Evolutionary conservation across 371 early-diverging fungal species (phyloP), one percentile per base, ranked within the genome.

Genomic region (Mycotypha africana): DNA sequence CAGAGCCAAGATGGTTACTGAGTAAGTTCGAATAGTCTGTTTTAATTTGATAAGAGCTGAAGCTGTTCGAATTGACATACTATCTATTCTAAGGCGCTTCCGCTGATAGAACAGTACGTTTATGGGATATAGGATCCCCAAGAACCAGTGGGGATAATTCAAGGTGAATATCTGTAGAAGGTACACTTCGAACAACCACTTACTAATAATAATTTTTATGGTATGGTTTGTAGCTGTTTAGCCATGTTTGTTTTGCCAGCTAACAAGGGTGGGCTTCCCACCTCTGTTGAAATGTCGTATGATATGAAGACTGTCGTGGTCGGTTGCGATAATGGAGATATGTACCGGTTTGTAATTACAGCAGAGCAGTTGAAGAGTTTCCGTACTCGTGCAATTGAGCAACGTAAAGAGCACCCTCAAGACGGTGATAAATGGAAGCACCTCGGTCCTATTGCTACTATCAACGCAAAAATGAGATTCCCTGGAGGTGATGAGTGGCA

Each of bases 51-150:
- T n/a, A n/a, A n/a, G n/a, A n/a, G n/a, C n/a, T n/a, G n/a, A n/a
- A n/a, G n/a, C n/a, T n/a, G n/a, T n/a, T n/a, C n/a, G n/a, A n/a
- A n/a, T n/a, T n/a, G n/a, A n/a, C n/a, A n/a, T n/a, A 14, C 3
- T 19, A 19, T 3, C 0, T 2, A 20, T 24, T 24, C 23, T 16
- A 24, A 78, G 79, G 74, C 49, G 72, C 71, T 0, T 79, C 79
- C 3, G 56, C 55, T 2, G 81, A 81, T 46, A 64, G 65, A 33
- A 64, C 75, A 8, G 62, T 71, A 2, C 65, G 78, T n/a, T 51
- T 81, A 33, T 81, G 81, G 81, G 78, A 79, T 48, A 77, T 81
- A 34, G 81, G 79, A 5, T 53, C 67, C n/a, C 58, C 69, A 1
- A 50, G 47, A 11, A 58, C 49, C 23, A 43, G 51, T 14, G 30